phyloP scores from a whole-genome alignment of 2,329 filamentous ascomycete species.

The Basipetospora chlamydospora region DNA sequence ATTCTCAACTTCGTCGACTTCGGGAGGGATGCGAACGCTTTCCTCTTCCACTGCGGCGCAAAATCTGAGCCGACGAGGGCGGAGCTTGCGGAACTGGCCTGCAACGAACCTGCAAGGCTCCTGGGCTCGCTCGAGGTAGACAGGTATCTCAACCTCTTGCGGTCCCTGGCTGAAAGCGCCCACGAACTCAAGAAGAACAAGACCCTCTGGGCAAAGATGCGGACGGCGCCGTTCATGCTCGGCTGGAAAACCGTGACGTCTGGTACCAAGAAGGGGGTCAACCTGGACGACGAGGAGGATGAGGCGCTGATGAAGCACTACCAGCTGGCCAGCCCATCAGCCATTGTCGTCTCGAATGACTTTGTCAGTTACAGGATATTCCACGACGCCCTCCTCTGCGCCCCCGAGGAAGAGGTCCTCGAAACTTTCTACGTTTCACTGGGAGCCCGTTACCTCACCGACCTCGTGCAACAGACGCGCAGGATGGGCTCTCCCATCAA shows the following conservation, averaged over 20 bases:
- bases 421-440: conserved; percentile 76
- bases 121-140: conserved; percentile 70
- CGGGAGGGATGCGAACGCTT: conserved; percentile 72
- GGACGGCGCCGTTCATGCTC: conserved; percentile 59
- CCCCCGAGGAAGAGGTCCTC: conserved; percentile 76
- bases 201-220: conserved; percentile 63
- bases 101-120: conserved; percentile 67
- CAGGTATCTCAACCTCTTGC: conserved; percentile 73
- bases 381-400: conserved; percentile 68
- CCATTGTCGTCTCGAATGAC: conserved; percentile 73
- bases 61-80: conserved; percentile 79
- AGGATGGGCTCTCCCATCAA: conserved; percentile 51
- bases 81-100: conserved; percentile 75
- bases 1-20: conserved; percentile 98
- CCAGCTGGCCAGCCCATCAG: conserved; percentile 54
- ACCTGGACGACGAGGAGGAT: conserved; percentile 36
- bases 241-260: conserved; percentile 43
- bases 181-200: conserved; percentile 62
- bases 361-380: conserved; percentile 82
- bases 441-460: conserved; percentile 62
- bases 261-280: conserved; percentile 7
- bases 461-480: conserved; percentile 64
- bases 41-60: conserved; percentile 76
- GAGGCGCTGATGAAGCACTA: conserved; percentile 59
- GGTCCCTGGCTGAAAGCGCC: conserved; percentile 63